Evolutionary conservation across 2,329 filamentous ascomycete species (phyloP), one percentile per base, ranked within the genome.

Genomic region (Aspergillus fischeri): DNA sequence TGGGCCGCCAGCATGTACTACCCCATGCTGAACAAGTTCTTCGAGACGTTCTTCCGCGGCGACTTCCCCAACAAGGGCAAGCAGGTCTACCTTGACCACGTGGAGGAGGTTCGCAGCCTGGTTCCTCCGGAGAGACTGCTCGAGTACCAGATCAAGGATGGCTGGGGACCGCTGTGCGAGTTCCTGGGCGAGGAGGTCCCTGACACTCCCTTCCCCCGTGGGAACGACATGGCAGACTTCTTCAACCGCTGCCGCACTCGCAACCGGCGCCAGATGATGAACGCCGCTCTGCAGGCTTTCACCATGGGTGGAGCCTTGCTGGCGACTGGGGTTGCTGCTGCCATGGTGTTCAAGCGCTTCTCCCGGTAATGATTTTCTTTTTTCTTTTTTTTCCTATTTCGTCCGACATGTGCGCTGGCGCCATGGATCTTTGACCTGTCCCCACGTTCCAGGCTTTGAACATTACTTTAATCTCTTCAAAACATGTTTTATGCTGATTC

Each of bases 21-120:
- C 70, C 86, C 85, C 42, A 88, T 89, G 86, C 79, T 89, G 57
- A 79, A 80, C 70, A 87, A 86, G 73, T 87, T 88, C 77, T 89
- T 87, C 75, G 81, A 85, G 65, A 81, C 80, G 55, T 88, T 88
- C 74, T 89, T 87, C 79, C 80, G 84, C 60, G 84, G 83, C 52
- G 86, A 88, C 68, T 89, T 89, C 70, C 81, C 82, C 67, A 82
- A 82, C 69, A 78, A 82, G 58, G 86, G 85, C 67, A 88, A 88
- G 76, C 78, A 84, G 53, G 78, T 85, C 49, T 89, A 84, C 76
- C 71, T 75, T 44, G 77, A 82, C 57, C 81, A 85, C 69, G 82
- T 84, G 65, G 80, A 76, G 9, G 74, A 82, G 63, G 77, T 85
- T 27, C 77, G 77, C 54, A 71, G 70, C 59, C 32, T 83, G 53